Conservation (phyloP, 1,284 basidiomycete species). For the Meira nashicola region DNA sequence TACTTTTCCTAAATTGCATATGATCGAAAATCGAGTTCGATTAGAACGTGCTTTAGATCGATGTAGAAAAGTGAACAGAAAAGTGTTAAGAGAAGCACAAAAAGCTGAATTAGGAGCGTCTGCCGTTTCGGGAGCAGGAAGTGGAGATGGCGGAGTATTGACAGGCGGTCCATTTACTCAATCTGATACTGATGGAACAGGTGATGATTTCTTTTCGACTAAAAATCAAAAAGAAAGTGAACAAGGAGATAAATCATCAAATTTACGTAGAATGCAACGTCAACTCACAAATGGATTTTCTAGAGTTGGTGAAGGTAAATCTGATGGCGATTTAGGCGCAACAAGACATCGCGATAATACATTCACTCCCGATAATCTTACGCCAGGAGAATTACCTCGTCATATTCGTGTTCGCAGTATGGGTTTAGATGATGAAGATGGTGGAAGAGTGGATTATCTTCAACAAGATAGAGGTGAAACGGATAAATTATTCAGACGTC, state of each 20-base stretch:
- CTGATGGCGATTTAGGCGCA: background rate
- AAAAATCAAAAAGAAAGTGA: background rate
- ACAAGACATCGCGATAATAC: conserved; percentile 1
- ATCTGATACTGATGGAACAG: conserved; percentile 3
- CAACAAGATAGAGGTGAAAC: too few relatives aligned
- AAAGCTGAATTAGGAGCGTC: background rate
- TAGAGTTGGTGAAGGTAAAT: background rate
- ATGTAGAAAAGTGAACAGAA: conserved; percentile 19
- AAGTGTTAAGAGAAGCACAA: background rate
- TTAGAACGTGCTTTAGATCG: conserved; percentile 43
- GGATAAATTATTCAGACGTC: too few relatives aligned
- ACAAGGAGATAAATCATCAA: background rate
- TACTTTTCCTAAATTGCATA: conserved; percentile 49
- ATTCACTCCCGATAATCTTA: background rate
- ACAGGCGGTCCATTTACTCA: background rate
- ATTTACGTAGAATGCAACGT: background rate
- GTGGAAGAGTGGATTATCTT: background rate
- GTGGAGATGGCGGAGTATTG: background rate
- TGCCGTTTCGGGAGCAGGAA: background rate
- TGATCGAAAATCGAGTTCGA: conserved; percentile 50
- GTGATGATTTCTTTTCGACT: conserved; percentile 10
- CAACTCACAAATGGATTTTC: background rate
- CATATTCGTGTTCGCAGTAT: conserved; percentile 7
- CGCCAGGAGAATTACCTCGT: conserved; percentile 13
- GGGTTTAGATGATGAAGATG: conserved; percentile 10